Base-by-base conservation (phyloP, 2,329 filamentous ascomycete genomes). In the Ceratocystis diversiconidia region DNA sequence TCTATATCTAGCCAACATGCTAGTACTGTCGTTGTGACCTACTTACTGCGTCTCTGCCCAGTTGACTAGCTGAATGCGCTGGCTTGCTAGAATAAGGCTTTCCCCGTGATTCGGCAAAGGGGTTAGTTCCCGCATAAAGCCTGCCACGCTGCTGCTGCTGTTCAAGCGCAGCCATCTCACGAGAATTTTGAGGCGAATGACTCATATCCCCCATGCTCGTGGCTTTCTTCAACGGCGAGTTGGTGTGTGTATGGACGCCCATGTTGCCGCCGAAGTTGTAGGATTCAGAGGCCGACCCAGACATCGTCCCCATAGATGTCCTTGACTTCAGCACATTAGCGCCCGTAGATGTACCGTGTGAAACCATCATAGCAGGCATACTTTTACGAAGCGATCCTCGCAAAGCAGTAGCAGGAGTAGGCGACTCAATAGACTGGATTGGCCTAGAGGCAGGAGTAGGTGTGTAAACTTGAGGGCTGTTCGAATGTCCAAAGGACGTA, bases 181-280 rank as follows among this genome's bases (percentile, higher is more conserved):
- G 78, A 3, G 82, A 84, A 70, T 85, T 86, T 55, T 80, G 77
- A 1, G 83, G 83, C 46, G 81, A 81, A 6, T 72, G 69, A 6
- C 73, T 71, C 28, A 75, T 74, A 66, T 88, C 74, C 75, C 83
- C 75, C 77, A 89, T 70, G 79, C 84, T 84, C 15, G 78, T 78
- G 1, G 88, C 81, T 73, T 95, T 96, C 71, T 90, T 87, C 12
- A 97, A 75, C 0, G 92, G 92, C 10, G 90, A 95, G 50, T 86
- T 88, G 5, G 85, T 85, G 73, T 95, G 90, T 5, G 82, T 87
- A 73, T 86, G 91, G 0, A 95, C 81, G 15, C 92, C 91, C 62
- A 96, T 78, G 72, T 82, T 92, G 1, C 92, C 90, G 17, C 90
- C 90, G 72, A 77, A 77, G 67, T 71, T 73, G 3, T 70, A 64